These are phyloP conservation scores for Suillus subluteus DNA, from an alignment of 768 basidiomycete genomes.

Conservation along the genomic window DNA sequence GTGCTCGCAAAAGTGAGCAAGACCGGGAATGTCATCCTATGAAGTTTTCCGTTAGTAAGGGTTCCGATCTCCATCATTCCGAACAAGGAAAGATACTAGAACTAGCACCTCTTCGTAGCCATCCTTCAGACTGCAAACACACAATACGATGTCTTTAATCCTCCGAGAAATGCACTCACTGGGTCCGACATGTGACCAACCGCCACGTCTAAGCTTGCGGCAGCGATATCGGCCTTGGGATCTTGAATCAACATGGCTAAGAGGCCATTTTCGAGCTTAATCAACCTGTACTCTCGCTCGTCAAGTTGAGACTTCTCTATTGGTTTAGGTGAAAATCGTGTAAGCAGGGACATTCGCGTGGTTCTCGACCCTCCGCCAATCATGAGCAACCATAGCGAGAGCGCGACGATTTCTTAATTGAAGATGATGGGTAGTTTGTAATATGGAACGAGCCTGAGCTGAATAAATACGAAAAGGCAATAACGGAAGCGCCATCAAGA, in stretches of 20 bases:
- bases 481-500: neutral
- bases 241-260: constrained; percentile 86
- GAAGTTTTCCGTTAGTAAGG: constrained; percentile 3
- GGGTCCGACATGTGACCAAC: constrained; percentile 96
- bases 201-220: constrained; percentile 91
- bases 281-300: constrained; percentile 78
- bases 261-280: constrained; percentile 88
- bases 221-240: constrained; percentile 87
- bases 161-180: constrained; percentile 47
- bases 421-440: neutral
- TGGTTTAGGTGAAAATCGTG: constrained; percentile 55
- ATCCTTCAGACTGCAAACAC: neutral
- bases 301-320: constrained; percentile 79
- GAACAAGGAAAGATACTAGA: neutral
- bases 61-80: neutral
- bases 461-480: neutral
- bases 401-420: constrained; percentile 12
- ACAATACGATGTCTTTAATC: neutral
- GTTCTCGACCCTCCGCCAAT: constrained; percentile 26
- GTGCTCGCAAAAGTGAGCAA: constrained; percentile 97
- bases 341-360: constrained; percentile 43
- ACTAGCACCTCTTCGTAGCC: neutral
- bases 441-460: neutral
- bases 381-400: constrained; percentile 27
- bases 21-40: constrained; percentile 86